phyloP scores from a whole-genome alignment of 2,329 filamentous ascomycete genomes.

The Colletotrichum eleusines region DNA sequence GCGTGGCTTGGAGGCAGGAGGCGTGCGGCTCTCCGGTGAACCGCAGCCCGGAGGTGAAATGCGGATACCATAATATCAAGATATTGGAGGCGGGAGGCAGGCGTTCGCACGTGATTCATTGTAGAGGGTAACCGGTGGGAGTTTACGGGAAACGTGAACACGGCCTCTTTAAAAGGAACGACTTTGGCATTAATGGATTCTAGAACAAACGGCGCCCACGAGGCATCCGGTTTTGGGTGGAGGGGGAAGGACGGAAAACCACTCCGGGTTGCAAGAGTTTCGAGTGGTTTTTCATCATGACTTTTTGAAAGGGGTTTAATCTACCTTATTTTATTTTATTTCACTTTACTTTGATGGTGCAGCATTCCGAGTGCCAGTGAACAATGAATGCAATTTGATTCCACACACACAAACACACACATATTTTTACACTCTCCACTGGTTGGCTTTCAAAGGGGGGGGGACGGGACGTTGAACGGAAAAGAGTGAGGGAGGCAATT shows the following conservation, averaged over 20 bases:
- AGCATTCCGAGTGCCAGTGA: not conserved
- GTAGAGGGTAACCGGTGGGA: not conserved
- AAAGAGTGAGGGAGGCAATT: not conserved
- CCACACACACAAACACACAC: not conserved
- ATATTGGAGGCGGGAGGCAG: not conserved
- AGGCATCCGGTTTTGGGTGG: not conserved
- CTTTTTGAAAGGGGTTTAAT: not conserved
- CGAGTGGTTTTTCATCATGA: not conserved
- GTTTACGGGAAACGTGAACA: not conserved
- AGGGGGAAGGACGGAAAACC: not conserved
- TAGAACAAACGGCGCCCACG: not conserved
- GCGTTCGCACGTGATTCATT: not conserved
- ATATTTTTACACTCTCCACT: not conserved
- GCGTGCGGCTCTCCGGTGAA: not conserved
- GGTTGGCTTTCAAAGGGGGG: too few species aligned
- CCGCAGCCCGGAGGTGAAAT: constrained; percentile 8
- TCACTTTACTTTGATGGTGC: not conserved
- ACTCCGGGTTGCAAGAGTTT: not conserved
- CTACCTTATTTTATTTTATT: not conserved
- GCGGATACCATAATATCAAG: not conserved
- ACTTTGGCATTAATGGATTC: not conserved
- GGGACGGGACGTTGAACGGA: not conserved
- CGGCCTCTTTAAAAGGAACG: not conserved
- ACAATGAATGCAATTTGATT: not conserved
- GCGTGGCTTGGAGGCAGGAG: not conserved